These are phyloP conservation scores for Linderniella brevidens DNA, from an alignment of 257 asterid species.

Conservation along the genomic window DNA sequence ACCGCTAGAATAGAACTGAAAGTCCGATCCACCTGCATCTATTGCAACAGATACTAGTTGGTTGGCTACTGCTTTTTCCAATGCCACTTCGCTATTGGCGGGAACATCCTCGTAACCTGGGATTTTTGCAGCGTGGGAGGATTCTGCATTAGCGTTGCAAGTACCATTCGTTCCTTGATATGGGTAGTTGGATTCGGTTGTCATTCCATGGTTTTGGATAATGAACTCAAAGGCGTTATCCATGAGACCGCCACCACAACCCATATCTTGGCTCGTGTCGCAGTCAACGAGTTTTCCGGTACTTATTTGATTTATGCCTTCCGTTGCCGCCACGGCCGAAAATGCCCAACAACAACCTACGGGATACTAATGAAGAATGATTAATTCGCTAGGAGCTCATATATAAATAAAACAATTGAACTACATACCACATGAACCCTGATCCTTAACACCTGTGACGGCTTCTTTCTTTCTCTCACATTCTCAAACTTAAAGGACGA, in stretches of 20 bases:
- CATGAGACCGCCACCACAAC: constrained; percentile 22
- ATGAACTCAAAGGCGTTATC: constrained; percentile 20
- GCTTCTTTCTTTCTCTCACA: constrained; percentile 20
- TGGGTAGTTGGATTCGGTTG: constrained; percentile 21
- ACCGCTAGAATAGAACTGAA: constrained; percentile 22
- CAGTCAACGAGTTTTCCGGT: constrained; percentile 32
- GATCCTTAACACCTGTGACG: constrained; percentile 20
- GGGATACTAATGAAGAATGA: no score
- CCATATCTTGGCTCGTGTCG: constrained; percentile 13
- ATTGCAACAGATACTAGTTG: constrained; percentile 24
- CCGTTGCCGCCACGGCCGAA: constrained; percentile 16
- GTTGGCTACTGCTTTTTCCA: constrained; percentile 19
- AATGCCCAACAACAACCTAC: constrained; percentile 33
- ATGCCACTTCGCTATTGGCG: constrained; percentile 17
- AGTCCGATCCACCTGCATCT: constrained; percentile 20
- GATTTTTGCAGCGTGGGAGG: constrained; percentile 10
- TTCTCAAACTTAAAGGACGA: no score
- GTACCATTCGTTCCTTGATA: constrained; percentile 15
- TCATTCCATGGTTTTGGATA: constrained; percentile 17
- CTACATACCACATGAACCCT: constrained; percentile 17
- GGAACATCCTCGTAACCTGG: constrained; percentile 27
- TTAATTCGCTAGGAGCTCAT: no score
- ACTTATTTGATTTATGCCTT: constrained; percentile 24
- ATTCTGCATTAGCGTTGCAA: constrained; percentile 15
- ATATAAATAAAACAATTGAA: no score